phyloP scores from a whole-genome alignment of 306 rosid genomes.

The Ammopiptanthus mongolicus region DNA sequence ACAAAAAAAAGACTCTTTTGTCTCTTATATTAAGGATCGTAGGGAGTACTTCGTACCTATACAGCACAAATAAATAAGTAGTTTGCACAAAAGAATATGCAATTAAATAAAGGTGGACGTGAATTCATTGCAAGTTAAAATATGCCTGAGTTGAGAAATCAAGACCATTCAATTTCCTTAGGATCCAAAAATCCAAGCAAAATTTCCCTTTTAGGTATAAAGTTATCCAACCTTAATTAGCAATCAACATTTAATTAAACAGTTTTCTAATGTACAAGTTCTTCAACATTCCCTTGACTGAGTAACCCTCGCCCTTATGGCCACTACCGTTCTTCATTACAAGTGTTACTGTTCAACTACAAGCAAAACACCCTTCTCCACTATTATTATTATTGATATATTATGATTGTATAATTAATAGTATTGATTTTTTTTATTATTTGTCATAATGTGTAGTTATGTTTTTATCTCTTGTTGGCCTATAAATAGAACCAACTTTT shows the following conservation, averaged over 20 bases:
- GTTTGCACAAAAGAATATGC: neutral
- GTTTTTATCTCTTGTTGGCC: too few species aligned
- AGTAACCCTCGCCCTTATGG: neutral
- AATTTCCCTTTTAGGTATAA: neutral
- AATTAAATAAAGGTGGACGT: neutral
- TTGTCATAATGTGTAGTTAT: too few species aligned
- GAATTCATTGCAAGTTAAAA: neutral
- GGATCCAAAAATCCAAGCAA: conserved; percentile 7
- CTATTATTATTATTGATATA: too few species aligned
- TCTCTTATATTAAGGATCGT: too few species aligned
- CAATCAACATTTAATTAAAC: neutral
- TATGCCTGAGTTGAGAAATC: neutral
- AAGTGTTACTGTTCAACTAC: too few species aligned
- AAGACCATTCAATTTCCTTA: neutral
- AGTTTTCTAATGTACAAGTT: neutral
- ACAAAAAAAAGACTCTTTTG: too few species aligned
- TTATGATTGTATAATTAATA: too few species aligned
- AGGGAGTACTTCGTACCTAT: too few species aligned
- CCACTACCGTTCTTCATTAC: neutral
- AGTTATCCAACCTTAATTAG: neutral
- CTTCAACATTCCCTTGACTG: neutral
- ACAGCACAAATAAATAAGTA: neutral
- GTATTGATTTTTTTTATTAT: too few species aligned
- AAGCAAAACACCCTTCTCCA: too few species aligned
- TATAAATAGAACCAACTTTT: too few species aligned